Percentiles rank a stretch among this genome's conserved stretches.
Conservation (phyloP, 169 alveolate species). For the Babesia ovis region DNA sequence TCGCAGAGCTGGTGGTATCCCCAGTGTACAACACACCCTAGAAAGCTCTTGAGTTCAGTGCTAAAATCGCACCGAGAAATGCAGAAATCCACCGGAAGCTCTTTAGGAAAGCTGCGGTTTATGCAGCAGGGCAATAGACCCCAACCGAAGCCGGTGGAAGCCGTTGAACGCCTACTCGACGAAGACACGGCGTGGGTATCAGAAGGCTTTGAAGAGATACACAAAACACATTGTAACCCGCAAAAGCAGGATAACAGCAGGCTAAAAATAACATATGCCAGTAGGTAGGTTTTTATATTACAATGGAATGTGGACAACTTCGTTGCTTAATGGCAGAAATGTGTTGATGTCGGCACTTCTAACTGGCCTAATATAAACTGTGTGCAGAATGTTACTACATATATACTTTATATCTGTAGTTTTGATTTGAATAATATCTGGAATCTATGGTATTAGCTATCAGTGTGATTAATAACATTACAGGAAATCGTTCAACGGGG, state of each 20-base stretch:
- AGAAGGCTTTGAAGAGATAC: constrained; percentile 62
- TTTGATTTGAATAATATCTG: too few species aligned
- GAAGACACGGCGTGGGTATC: constrained; percentile 53
- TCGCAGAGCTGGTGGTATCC: too few species aligned
- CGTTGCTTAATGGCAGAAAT: too few species aligned
- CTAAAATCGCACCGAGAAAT: not conserved
- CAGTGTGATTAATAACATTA: too few species aligned
- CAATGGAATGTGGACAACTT: too few species aligned
- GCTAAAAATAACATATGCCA: constrained; percentile 41
- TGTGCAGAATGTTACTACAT: too few species aligned
- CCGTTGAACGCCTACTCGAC: constrained; percentile 41
- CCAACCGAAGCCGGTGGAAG: constrained; percentile 19
- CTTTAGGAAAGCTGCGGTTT: constrained; percentile 51
- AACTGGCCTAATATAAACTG: too few species aligned
- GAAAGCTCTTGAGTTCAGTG: too few species aligned
- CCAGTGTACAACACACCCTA: too few species aligned
- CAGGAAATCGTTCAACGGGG: constrained; percentile 64
- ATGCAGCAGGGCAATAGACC: constrained; percentile 48
- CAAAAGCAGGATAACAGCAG: not conserved
- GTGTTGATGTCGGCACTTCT: not conserved
- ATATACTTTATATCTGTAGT: too few species aligned
- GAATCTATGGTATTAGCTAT: too few species aligned
- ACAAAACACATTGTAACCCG: constrained; percentile 24
- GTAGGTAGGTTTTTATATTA: constrained; percentile 56
- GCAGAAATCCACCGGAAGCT: constrained; percentile 15